These are phyloP conservation scores for Naegleria gruberi DNA, from an alignment of 208 protist species.

Conservation along the genomic window DNA sequence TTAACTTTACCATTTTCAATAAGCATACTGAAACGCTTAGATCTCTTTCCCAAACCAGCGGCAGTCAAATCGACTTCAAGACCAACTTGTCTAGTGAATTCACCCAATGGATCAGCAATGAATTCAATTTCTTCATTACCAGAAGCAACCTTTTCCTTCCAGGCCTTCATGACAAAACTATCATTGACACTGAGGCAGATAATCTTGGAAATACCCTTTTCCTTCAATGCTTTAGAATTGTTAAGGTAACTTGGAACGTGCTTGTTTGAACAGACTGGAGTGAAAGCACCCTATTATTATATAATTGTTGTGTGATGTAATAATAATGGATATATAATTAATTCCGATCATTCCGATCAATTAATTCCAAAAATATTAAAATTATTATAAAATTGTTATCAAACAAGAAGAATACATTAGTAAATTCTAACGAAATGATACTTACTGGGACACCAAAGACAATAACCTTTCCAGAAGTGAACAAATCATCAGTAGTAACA, in stretches of 20 bases:
- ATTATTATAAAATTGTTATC: too few species aligned
- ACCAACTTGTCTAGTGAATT: constrained; percentile 27
- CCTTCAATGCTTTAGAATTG: not conserved
- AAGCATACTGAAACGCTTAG: constrained; percentile 24
- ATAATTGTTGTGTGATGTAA: too few species aligned
- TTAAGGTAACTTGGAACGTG: not conserved
- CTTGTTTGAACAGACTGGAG: constrained; percentile 16
- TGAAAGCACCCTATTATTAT: too few species aligned
- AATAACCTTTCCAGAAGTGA: too few species aligned
- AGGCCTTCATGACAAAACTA: constrained; percentile 31
- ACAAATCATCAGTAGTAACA: too few species aligned
- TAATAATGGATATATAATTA: too few species aligned
- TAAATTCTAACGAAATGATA: too few species aligned
- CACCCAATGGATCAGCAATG: constrained; percentile 24
- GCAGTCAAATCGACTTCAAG: constrained; percentile 18
- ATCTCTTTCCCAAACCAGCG: constrained; percentile 27
- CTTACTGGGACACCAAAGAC: too few species aligned
- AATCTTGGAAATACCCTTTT: not conserved
- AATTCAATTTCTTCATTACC: not conserved
- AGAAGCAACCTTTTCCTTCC: not conserved
- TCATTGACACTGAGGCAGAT: constrained; percentile 22
- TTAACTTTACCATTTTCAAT: constrained; percentile 29
- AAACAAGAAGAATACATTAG: too few species aligned
- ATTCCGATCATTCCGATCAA: too few species aligned
- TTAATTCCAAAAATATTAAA: too few species aligned